These are phyloP conservation scores for Paraconiothyrium brasiliense DNA, from an alignment of 2,329 filamentous ascomycete genomes.

Conservation along the genomic window DNA sequence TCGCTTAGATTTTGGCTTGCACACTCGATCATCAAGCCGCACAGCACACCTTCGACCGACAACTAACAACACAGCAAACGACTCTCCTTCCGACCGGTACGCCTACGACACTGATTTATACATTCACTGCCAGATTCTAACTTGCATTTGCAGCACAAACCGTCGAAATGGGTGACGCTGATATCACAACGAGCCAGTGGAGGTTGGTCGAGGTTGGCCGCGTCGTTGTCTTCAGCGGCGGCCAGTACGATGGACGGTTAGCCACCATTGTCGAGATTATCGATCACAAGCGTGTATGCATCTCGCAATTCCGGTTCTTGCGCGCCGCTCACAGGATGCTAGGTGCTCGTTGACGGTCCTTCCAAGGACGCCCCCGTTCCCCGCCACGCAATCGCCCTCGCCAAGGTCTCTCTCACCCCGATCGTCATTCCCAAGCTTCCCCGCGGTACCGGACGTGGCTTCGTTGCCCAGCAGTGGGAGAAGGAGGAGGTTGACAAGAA, in stretches of 20 bases:
- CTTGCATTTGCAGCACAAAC: conserved; percentile 41
- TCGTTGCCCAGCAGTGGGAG: conserved; percentile 90
- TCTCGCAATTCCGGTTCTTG: conserved; percentile 26
- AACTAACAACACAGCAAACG: conserved; percentile 43
- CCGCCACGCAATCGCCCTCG: conserved; percentile 85
- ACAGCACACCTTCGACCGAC: conserved; percentile 30
- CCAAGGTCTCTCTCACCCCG: conserved; percentile 86
- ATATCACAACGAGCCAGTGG: conserved; percentile 65
- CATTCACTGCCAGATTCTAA: conserved; percentile 38
- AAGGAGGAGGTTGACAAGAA: conserved; percentile 90
- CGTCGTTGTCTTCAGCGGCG: conserved; percentile 88
- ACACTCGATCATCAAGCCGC: conserved; percentile 22
- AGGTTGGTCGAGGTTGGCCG: conserved; percentile 98
- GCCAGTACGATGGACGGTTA: conserved; percentile 84
- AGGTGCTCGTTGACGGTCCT: conserved; percentile 97
- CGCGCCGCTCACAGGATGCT: conserved; percentile 47
- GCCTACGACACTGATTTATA: conserved; percentile 35
- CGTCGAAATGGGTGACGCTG: conserved; percentile 59
- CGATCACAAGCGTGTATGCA: conserved; percentile 99
- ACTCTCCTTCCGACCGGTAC: conserved; percentile 52
- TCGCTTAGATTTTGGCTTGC: conserved; percentile 4
- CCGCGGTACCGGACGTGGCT: conserved; percentile 81
- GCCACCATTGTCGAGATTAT: conserved; percentile 98
- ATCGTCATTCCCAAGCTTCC: conserved; percentile 87
- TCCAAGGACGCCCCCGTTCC: conserved; percentile 81